These are phyloP conservation scores for Fonsecaea pedrosoi DNA, from an alignment of 2,329 filamentous ascomycete species.

Conservation along the genomic window DNA sequence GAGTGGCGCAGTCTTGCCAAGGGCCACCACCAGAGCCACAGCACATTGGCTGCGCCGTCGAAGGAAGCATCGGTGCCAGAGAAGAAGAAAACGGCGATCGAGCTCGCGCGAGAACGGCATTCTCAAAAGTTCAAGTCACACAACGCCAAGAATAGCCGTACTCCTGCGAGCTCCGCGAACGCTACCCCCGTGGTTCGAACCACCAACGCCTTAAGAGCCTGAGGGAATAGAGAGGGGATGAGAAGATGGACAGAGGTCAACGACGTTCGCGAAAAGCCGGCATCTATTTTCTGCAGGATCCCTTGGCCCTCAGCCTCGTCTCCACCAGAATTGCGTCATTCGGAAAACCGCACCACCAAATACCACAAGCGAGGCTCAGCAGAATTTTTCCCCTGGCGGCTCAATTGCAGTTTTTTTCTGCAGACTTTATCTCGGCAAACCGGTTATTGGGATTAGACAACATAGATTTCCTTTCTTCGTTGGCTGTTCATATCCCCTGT, in stretches of 20 bases:
- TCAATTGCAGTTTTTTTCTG: background rate
- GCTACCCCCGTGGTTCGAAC: constrained; percentile 26
- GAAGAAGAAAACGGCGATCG: constrained; percentile 58
- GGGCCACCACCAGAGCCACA: constrained; percentile 46
- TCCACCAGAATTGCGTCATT: constrained; percentile 30
- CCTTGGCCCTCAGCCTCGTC: constrained; percentile 17
- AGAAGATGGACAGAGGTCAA: background rate
- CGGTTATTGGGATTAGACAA: background rate
- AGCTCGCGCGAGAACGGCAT: constrained; percentile 64
- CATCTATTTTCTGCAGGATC: background rate
- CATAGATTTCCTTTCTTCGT: background rate
- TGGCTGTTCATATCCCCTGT: background rate
- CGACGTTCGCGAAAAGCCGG: background rate
- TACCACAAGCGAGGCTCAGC: background rate
- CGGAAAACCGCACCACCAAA: constrained; percentile 10
- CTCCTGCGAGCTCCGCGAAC: constrained; percentile 38
- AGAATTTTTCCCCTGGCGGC: constrained; percentile 16
- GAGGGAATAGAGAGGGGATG: background rate
- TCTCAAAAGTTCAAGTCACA: constrained; percentile 50
- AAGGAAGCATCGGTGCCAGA: constrained; percentile 35
- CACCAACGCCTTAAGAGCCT: constrained; percentile 28
- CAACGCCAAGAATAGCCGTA: constrained; percentile 38
- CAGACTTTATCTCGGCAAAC: background rate
- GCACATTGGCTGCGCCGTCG: constrained; percentile 5
- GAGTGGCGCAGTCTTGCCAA: constrained; percentile 71